A percentile compares a stretch with the other conserved stretches of the same genome.
phyloP scores from a whole-genome alignment of 129 eudicot species.

The Oenanthe sinensis region DNA sequence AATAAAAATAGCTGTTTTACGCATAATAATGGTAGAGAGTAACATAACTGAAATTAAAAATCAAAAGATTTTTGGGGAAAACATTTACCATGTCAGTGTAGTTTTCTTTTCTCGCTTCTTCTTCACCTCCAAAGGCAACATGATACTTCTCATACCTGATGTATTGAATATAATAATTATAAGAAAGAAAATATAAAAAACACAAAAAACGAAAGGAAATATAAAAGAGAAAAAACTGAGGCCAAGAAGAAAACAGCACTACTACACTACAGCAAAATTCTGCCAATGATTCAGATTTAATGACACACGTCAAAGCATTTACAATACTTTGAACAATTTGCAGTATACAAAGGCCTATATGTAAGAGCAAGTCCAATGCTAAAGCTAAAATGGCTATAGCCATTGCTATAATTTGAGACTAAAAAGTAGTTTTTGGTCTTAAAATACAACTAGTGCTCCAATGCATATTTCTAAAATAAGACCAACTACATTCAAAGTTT shows the following conservation, averaged over 20 bases:
- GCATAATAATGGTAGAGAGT: neutral
- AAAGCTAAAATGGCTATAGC: too few species aligned
- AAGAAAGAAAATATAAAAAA: neutral
- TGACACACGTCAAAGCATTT: neutral
- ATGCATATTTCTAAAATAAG: too few species aligned
- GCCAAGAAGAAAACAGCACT: neutral
- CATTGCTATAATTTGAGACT: too few species aligned
- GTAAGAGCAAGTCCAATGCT: too few species aligned
- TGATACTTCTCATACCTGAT: conserved; percentile 95
- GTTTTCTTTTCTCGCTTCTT: conserved; percentile 80
- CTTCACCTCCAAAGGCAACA: conserved; percentile 69
- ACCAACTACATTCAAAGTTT: too few species aligned
- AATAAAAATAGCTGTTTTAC: neutral
- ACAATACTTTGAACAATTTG: neutral
- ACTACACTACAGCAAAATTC: neutral
- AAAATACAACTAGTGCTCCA: too few species aligned
- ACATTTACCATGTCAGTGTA: conserved; percentile 76
- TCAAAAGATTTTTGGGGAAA: neutral
- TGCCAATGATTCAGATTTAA: neutral
- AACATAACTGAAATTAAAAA: neutral
- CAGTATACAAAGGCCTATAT: neutral
- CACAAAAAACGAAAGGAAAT: neutral
- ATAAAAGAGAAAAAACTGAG: neutral
- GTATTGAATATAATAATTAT: neutral
- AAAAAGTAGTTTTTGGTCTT: too few species aligned